Evolutionary conservation across 306 rosid species (phyloP).

Genomic region (Cucumis hystrix): DNA sequence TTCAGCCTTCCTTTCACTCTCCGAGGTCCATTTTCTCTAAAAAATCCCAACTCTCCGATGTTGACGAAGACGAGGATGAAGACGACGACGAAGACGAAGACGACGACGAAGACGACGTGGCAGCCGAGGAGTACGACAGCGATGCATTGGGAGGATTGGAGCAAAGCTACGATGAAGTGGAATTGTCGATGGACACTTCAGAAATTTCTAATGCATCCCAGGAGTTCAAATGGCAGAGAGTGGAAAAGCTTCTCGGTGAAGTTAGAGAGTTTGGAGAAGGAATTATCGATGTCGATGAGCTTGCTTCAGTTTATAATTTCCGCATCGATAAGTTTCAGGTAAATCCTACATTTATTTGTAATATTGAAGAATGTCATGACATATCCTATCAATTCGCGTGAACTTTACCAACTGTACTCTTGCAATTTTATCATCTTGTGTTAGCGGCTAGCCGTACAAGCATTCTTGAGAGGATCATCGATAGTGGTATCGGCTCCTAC

Average conservation of each 20-base stretch:
- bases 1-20: slow-evolving; percentile 26
- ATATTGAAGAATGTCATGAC: background rate
- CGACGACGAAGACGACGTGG: slow-evolving; percentile 37
- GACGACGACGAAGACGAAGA: slow-evolving; percentile 33
- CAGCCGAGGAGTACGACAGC: slow-evolving; percentile 66
- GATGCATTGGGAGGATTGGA: slow-evolving; percentile 31
- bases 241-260: slow-evolving; percentile 58
- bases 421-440: background rate
- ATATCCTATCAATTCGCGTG: background rate
- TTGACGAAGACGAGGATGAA: slow-evolving; percentile 27
- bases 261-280: slow-evolving; percentile 66
- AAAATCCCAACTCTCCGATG: slow-evolving; percentile 34
- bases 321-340: slow-evolving; percentile 96
- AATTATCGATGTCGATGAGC: slow-evolving; percentile 61
- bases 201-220: slow-evolving; percentile 16
- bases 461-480: slow-evolving; percentile 81
- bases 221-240: slow-evolving; percentile 82
- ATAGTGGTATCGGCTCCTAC: slow-evolving; percentile 98
- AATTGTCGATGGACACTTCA: slow-evolving; percentile 7
- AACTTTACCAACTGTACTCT: background rate
- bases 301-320: slow-evolving; percentile 64
- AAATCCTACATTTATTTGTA: background rate
- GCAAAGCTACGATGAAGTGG: slow-evolving; percentile 40
- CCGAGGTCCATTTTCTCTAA: slow-evolving; percentile 30
- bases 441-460: slow-evolving; percentile 74